Evolutionary conservation across 1,284 basidiomycete species (phyloP).

Genomic region (Xerocomus amazonicus): DNA sequence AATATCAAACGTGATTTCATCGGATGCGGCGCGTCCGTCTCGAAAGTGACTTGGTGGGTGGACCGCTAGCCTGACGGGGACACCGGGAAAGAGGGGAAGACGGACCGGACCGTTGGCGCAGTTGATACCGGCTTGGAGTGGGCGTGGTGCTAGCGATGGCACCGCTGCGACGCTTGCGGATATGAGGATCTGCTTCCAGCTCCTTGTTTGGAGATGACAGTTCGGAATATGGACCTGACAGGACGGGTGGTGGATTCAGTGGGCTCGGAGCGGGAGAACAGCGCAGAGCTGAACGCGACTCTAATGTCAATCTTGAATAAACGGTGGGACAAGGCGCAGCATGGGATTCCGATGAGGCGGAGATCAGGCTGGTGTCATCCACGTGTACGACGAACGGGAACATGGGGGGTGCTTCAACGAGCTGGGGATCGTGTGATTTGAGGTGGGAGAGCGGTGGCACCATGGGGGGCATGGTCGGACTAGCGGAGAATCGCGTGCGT

Average conservation of each 20-base stretch:
- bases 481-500: slow-evolving; percentile 10
- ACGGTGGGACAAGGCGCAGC: slow-evolving; percentile 29
- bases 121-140: slow-evolving; percentile 26
- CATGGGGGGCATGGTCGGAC: slow-evolving; percentile 26
- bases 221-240: slow-evolving; percentile 11
- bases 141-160: slow-evolving; percentile 4
- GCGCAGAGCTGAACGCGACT: slow-evolving; percentile 15
- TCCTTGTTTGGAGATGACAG: slow-evolving; percentile 10
- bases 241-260: slow-evolving; percentile 8
- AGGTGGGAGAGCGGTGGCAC: slow-evolving; percentile 22
- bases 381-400: slow-evolving; percentile 50
- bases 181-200: slow-evolving; percentile 3
- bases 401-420: slow-evolving; percentile 47
- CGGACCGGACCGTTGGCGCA: slow-evolving; percentile 27
- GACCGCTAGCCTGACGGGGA: slow-evolving; percentile 5
- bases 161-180: slow-evolving; percentile 13
- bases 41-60: slow-evolving; percentile 14
- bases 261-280: slow-evolving; percentile 7
- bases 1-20: slow-evolving; percentile 18
- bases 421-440: slow-evolving; percentile 44
- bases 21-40: slow-evolving; percentile 16
- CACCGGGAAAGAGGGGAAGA: slow-evolving; percentile 20
- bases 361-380: slow-evolving; percentile 32
- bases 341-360: slow-evolving; percentile 38
- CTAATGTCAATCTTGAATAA: slow-evolving; percentile 32